Evolutionary conservation across 2,329 filamentous ascomycete genomes (phyloP).

Genomic region (Knufia petricola): DNA sequence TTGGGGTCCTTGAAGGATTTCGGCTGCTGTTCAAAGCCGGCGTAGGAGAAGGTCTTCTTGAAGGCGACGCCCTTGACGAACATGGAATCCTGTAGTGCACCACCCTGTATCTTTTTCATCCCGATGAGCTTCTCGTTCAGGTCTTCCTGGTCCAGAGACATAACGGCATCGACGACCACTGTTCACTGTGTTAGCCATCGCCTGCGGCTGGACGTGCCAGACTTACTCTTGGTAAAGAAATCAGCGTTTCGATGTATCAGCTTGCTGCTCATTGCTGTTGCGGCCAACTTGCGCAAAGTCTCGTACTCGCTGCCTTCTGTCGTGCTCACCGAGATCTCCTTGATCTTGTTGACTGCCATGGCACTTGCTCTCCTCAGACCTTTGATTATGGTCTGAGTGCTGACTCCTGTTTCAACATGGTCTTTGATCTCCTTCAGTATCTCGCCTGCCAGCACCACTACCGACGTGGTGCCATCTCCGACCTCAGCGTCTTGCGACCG

Average conservation of each 20-base stretch:
- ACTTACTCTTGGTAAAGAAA: conserved; percentile 93
- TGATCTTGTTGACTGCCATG: conserved; percentile 97
- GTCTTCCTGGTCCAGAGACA: conserved; percentile 91
- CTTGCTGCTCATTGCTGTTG: conserved; percentile 98
- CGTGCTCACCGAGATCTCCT: conserved; percentile 87
- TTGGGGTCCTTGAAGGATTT: conserved; percentile 91
- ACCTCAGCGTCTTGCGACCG: conserved; percentile 99
- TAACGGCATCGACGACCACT: conserved; percentile 97
- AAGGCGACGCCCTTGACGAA: conserved; percentile 98
- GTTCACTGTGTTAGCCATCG: conserved; percentile 18
- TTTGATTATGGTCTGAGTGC: conserved; percentile 96
- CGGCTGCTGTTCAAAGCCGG: conserved; percentile 97
- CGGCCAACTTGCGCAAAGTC: conserved; percentile 79
- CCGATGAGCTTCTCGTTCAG: conserved; percentile 97
- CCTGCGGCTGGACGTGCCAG: conserved; percentile 2
- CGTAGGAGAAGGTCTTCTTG: conserved; percentile 99
- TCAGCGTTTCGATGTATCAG: conserved; percentile 92
- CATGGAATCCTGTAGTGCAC: conserved; percentile 87
- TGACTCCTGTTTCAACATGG: conserved; percentile 91
- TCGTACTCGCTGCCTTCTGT: conserved; percentile 75
- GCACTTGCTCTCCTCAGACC: conserved; percentile 75
- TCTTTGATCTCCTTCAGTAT: conserved; percentile 95
- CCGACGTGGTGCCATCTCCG: conserved; percentile 93
- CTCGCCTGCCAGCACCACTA: conserved; percentile 94
- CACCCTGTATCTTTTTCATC: conserved; percentile 95